Evolutionary conservation across 768 basidiomycete genomes (phyloP).

Genomic region (Leccinum incarnatum): DNA sequence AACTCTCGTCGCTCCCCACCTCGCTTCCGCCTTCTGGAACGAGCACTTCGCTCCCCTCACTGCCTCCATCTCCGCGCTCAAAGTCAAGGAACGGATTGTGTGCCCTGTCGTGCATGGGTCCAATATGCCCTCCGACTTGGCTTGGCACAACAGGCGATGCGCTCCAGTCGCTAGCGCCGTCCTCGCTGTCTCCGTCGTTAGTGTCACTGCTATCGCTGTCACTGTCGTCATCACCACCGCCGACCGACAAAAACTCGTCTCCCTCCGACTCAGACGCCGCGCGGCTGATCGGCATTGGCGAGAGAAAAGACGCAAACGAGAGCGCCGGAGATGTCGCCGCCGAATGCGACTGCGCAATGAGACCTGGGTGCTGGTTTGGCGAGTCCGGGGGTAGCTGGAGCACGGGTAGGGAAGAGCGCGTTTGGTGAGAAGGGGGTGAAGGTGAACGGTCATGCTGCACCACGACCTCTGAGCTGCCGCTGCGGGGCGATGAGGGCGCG

Average conservation of each 20-base stretch:
- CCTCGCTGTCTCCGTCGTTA: background rate
- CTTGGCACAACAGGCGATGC: background rate
- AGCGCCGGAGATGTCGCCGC: constrained; percentile 16
- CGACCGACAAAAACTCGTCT: constrained; percentile 27
- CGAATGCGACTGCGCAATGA: background rate
- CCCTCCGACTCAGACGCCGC: constrained; percentile 20
- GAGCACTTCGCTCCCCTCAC: constrained; percentile 22
- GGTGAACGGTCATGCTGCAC: constrained; percentile 2
- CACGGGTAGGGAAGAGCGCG: background rate
- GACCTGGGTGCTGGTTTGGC: background rate
- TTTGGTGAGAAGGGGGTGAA: constrained; percentile 1
- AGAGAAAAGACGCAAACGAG: constrained; percentile 26
- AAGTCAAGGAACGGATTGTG: constrained; percentile 26
- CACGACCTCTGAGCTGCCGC: constrained; percentile 15
- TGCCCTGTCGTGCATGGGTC: constrained; percentile 3
- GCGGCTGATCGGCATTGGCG: constrained; percentile 20
- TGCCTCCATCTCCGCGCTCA: constrained; percentile 7
- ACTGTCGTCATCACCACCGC: constrained; percentile 7
- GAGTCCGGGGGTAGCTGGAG: constrained; percentile 15
- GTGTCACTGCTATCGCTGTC: background rate
- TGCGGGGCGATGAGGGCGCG: constrained; percentile 20
- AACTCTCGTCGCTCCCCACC: constrained; percentile 23
- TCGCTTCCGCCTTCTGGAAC: constrained; percentile 18
- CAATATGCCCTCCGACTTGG: background rate
- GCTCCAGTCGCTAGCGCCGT: constrained; percentile 12